These are phyloP conservation scores for Fraxinus xanthoxyloides DNA, from an alignment of 305 asterid species.

Conservation along the genomic window DNA sequence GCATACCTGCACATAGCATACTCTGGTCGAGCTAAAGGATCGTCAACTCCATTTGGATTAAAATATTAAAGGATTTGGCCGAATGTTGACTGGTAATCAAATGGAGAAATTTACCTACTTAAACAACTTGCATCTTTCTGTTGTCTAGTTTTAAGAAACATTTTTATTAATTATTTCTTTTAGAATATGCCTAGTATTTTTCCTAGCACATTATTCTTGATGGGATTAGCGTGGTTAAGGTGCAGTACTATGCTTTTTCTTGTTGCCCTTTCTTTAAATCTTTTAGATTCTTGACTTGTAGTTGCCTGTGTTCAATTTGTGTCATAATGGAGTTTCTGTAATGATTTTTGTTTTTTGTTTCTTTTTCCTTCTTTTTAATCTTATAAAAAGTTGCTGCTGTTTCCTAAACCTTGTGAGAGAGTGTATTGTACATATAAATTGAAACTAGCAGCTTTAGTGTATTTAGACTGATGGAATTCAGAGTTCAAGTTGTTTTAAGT, in stretches of 20 bases:
- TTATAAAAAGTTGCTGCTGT: not conserved
- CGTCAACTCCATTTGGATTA: constrained; percentile 21
- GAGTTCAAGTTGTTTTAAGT: not conserved
- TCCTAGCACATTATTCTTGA: constrained; percentile 34
- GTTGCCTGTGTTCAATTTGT: constrained; percentile 17
- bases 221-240: constrained; percentile 25
- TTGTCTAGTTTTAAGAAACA: constrained; percentile 35
- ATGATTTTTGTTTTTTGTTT: not conserved
- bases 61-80: constrained; percentile 24
- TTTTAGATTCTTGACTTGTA: constrained; percentile 13
- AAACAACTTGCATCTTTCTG: constrained; percentile 27
- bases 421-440: not conserved
- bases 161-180: constrained; percentile 37
- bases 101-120: constrained; percentile 32
- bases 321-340: not conserved
- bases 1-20: constrained; percentile 30
- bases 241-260: constrained; percentile 10
- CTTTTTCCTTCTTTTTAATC: not conserved
- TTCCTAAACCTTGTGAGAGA: not conserved
- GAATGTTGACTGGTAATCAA: constrained; percentile 27
- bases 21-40: constrained; percentile 30
- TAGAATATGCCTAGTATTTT: constrained; percentile 23
- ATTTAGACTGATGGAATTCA: not conserved
- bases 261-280: constrained; percentile 17
- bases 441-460: not conserved